A percentile compares a stretch with the other conserved stretches of the same genome.
Conservation (phyloP, 441 rosid species). For the Erodium texanum region DNA sequence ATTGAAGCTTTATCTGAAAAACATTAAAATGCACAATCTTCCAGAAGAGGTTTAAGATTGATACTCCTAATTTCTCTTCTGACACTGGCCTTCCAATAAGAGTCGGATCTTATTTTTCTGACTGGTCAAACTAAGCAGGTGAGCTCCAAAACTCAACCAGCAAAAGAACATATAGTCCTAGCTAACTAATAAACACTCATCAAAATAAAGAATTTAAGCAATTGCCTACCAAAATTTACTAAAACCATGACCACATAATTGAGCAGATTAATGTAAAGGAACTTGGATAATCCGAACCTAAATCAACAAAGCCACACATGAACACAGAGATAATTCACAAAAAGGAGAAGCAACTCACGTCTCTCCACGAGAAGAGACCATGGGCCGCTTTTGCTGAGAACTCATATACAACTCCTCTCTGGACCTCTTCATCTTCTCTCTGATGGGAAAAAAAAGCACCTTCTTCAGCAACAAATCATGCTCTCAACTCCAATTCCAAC, state of each 20-base stretch:
- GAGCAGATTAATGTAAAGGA: slow-evolving; percentile 20
- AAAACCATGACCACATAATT: slow-evolving; percentile 12
- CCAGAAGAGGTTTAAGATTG: not conserved
- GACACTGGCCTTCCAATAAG: too few relatives aligned
- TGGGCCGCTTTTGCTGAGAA: slow-evolving; percentile 55
- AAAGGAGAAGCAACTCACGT: slow-evolving; percentile 36
- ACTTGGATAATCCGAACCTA: slow-evolving; percentile 4
- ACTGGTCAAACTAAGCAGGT: not conserved
- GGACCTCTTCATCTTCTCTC: slow-evolving; percentile 59
- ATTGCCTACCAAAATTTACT: slow-evolving; percentile 9
- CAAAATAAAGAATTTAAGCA: slow-evolving; percentile 14
- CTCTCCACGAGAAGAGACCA: slow-evolving; percentile 58
- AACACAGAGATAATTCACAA: not conserved
- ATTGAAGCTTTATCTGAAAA: not conserved
- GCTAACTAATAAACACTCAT: slow-evolving; percentile 12
- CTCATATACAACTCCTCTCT: slow-evolving; percentile 52
- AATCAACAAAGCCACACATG: not conserved
- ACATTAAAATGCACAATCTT: not conserved
- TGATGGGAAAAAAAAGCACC: slow-evolving; percentile 11
- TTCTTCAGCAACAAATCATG: slow-evolving; percentile 35
- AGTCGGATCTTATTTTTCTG: not conserved
- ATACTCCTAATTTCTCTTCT: not conserved
- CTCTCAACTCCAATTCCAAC: slow-evolving; percentile 26
- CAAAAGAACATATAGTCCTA: not conserved
- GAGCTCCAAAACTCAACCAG: not conserved